Evolutionary conservation across 169 alveolate genomes (phyloP).

Genomic region (Eimeria praecox): DNA sequence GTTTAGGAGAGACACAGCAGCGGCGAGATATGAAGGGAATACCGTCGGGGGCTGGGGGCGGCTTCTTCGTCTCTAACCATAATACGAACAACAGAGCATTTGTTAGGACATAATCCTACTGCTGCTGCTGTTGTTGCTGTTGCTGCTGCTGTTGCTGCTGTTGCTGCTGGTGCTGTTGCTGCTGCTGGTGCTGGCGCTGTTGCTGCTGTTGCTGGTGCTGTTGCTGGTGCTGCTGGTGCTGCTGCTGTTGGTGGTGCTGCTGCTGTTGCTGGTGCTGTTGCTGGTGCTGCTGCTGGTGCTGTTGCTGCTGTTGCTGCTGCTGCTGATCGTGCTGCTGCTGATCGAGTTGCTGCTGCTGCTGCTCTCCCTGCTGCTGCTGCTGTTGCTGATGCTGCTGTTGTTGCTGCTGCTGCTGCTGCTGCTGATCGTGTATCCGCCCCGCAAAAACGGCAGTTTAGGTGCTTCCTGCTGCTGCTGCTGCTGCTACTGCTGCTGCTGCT

Average conservation of each 20-base stretch:
- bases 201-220: conserved; percentile 18
- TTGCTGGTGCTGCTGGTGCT: neutral
- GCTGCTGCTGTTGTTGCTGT: too few relatives aligned
- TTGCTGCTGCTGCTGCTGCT: neutral
- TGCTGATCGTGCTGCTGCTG: too few relatives aligned
- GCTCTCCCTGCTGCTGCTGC: neutral
- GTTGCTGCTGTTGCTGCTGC: neutral
- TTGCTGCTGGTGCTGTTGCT: conserved; percentile 5
- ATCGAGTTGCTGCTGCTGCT: too few relatives aligned
- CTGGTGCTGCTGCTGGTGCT: neutral
- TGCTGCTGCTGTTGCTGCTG: conserved; percentile 36
- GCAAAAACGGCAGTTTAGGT: too few relatives aligned
- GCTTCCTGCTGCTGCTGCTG: neutral
- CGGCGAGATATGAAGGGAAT: too few relatives aligned
- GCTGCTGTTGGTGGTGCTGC: neutral
- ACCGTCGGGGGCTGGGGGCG: too few relatives aligned
- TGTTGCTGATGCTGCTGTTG: conserved; percentile 7
- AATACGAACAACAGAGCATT: too few relatives aligned
- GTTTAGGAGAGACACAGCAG: too few relatives aligned
- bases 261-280: neutral
- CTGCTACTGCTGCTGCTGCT: conserved; percentile 20
- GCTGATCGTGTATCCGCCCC: neutral
- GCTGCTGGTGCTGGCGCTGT: conserved; percentile 17
- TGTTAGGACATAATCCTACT: too few relatives aligned
- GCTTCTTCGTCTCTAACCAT: too few relatives aligned